Percentiles rank a stretch among this genome's conserved stretches.
Evolutionary conservation across 2,329 filamentous ascomycete genomes (phyloP).

Genomic region (Phialemoniopsis sp.): DNA sequence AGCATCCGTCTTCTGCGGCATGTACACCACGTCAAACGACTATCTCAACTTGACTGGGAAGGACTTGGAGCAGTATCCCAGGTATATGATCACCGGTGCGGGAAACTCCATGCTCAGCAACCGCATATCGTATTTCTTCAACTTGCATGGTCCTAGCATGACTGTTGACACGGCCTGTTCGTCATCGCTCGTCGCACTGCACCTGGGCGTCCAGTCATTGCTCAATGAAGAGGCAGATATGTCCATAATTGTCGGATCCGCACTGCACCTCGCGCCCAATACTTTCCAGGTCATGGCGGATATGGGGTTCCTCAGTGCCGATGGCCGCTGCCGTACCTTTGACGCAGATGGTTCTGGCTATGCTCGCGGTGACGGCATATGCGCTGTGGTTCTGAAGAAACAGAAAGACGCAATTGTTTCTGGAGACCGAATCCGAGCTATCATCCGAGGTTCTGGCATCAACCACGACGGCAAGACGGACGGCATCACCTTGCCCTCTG

Average conservation of each 20-base stretch:
- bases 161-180: slow-evolving; percentile 42
- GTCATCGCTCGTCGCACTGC: slow-evolving; percentile 31
- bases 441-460: slow-evolving; percentile 24
- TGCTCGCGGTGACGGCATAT: slow-evolving; percentile 38
- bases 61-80: no score
- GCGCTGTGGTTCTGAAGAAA: slow-evolving; percentile 34
- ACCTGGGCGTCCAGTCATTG: slow-evolving; percentile 31
- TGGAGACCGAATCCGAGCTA: slow-evolving; percentile 28
- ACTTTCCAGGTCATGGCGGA: slow-evolving; percentile 15
- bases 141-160: slow-evolving; percentile 34
- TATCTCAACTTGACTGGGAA: no score
- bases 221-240: slow-evolving; percentile 19
- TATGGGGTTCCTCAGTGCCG: slow-evolving; percentile 12
- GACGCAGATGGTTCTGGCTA: slow-evolving; percentile 40
- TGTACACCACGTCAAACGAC: no score
- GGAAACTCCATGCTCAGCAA: slow-evolving; percentile 29
- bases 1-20: no score
- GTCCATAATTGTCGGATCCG: slow-evolving; percentile 27
- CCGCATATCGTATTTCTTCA: slow-evolving; percentile 34
- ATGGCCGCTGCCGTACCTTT: slow-evolving; percentile 21
- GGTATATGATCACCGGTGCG: slow-evolving; percentile 28
- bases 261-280: no score
- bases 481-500: slow-evolving; percentile 45
- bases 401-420: slow-evolving; percentile 34
- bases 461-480: slow-evolving; percentile 35